A percentile compares a stretch with the other conserved stretches of the same genome.
Evolutionary conservation across 768 basidiomycete genomes (phyloP).

Genomic region (Clitopilus hobsonii): DNA sequence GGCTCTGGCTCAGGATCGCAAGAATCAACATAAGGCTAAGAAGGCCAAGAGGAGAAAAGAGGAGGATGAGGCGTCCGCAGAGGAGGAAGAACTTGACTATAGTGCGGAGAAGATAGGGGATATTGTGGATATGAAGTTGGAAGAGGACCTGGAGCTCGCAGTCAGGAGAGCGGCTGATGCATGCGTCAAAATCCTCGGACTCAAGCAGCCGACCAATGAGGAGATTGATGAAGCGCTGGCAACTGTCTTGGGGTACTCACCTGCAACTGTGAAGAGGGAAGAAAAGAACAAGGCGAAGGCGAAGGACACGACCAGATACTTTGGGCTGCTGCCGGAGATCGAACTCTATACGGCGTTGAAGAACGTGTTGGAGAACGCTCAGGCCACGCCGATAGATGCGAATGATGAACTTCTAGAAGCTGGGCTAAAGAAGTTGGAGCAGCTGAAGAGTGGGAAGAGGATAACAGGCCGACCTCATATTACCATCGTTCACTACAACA

Average conservation of each 20-base stretch:
- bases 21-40: not conserved
- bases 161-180: slow-evolving; percentile 58
- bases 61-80: not conserved
- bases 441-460: slow-evolving; percentile 38
- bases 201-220: slow-evolving; percentile 49
- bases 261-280: slow-evolving; percentile 22
- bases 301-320: slow-evolving; percentile 56
- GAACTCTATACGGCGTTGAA: slow-evolving; percentile 50
- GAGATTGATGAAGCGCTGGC: slow-evolving; percentile 55
- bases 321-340: slow-evolving; percentile 70
- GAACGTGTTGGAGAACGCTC: slow-evolving; percentile 26
- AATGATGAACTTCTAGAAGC: slow-evolving; percentile 10
- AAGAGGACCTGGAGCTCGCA: slow-evolving; percentile 48
- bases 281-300: slow-evolving; percentile 25
- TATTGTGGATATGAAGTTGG: slow-evolving; percentile 56
- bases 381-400: slow-evolving; percentile 18
- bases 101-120: slow-evolving; percentile 45
- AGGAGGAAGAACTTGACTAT: slow-evolving; percentile 30
- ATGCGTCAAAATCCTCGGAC: slow-evolving; percentile 47
- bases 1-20: not conserved
- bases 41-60: not conserved
- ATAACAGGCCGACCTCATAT: slow-evolving; percentile 70
- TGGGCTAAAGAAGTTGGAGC: not conserved
- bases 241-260: slow-evolving; percentile 35
- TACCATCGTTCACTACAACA: slow-evolving; percentile 75